These are phyloP conservation scores for Myriosclerotinia scirpicola DNA, from an alignment of 2,329 filamentous ascomycete species.

Conservation along the genomic window DNA sequence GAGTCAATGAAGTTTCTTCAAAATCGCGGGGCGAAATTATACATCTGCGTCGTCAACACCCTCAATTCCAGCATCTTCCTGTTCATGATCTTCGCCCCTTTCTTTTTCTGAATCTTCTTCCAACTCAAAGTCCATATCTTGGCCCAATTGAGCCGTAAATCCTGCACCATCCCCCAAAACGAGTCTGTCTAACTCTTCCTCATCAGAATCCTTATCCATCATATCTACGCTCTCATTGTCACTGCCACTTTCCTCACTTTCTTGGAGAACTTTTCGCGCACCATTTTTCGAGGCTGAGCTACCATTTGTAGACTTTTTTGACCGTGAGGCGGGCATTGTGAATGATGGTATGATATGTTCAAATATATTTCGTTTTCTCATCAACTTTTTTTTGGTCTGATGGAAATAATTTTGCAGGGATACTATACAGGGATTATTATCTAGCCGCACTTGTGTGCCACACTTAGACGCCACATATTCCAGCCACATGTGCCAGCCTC, in stretches of 20 bases:
- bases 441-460: no score
- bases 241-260: conserved; percentile 29
- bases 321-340: conserved; percentile 38
- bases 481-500: no score
- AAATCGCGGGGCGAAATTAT: conserved; percentile 24
- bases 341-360: background rate
- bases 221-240: conserved; percentile 40
- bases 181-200: conserved; percentile 81
- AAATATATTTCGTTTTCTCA: conserved; percentile 11
- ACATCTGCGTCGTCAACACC: conserved; percentile 71
- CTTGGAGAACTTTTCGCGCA: conserved; percentile 19
- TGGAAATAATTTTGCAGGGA: conserved; percentile 17
- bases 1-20: conserved; percentile 22
- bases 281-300: conserved; percentile 23
- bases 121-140: conserved; percentile 45
- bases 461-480: no score
- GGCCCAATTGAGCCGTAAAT: conserved; percentile 73
- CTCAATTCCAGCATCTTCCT: conserved; percentile 55
- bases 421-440: background rate
- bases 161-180: conserved; percentile 86
- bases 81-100: conserved; percentile 45
- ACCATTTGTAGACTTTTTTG: conserved; percentile 34
- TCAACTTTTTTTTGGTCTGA: conserved; percentile 19
- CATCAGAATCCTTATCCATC: conserved; percentile 73
- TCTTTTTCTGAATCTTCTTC: conserved; percentile 31